Percentiles rank a stretch among this genome's conserved stretches.
Evolutionary conservation across 208 protist species (phyloP).

Genomic region (Leishmania mexicana): DNA sequence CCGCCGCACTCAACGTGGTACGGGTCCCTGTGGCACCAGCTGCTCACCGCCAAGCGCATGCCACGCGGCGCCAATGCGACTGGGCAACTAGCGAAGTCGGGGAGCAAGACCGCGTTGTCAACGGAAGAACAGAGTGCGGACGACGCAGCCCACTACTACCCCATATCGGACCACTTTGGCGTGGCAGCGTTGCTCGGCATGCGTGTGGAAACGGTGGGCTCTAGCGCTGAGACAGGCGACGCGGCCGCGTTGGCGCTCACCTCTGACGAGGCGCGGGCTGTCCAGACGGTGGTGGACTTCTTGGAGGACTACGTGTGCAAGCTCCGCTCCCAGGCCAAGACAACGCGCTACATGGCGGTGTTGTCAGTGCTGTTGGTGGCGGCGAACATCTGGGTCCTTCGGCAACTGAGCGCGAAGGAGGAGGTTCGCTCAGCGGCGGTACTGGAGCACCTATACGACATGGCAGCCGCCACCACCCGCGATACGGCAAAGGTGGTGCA

Average conservation of each 20-base stretch:
- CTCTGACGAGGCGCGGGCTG: slow-evolving; percentile 45
- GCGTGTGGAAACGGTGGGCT: slow-evolving; percentile 12
- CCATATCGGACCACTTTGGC: slow-evolving; percentile 89
- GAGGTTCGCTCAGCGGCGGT: slow-evolving; percentile 36
- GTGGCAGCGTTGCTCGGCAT: slow-evolving; percentile 71
- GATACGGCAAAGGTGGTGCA: background rate
- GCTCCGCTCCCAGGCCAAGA: slow-evolving; percentile 43
- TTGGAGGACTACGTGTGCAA: slow-evolving; percentile 45
- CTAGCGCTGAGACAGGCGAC: background rate
- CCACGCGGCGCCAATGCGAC: background rate
- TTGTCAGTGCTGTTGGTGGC: slow-evolving; percentile 32
- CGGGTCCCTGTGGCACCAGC: slow-evolving; percentile 21
- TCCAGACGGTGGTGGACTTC: slow-evolving; percentile 44
- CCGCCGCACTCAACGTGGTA: slow-evolving; percentile 22
- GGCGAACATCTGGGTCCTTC: slow-evolving; percentile 38
- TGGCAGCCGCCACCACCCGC: slow-evolving; percentile 16
- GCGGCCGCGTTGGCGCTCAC: slow-evolving; percentile 14
- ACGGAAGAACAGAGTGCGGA: background rate
- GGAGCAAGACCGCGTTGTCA: background rate
- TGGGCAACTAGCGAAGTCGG: background rate
- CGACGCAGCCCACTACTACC: slow-evolving; percentile 28
- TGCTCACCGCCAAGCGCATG: slow-evolving; percentile 19
- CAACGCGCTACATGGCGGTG: slow-evolving; percentile 41
- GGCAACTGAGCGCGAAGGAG: slow-evolving; percentile 21
- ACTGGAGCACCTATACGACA: slow-evolving; percentile 47